Base-by-base conservation (phyloP, 2,329 filamentous ascomycete species). In the Colletotrichum spinosum region DNA sequence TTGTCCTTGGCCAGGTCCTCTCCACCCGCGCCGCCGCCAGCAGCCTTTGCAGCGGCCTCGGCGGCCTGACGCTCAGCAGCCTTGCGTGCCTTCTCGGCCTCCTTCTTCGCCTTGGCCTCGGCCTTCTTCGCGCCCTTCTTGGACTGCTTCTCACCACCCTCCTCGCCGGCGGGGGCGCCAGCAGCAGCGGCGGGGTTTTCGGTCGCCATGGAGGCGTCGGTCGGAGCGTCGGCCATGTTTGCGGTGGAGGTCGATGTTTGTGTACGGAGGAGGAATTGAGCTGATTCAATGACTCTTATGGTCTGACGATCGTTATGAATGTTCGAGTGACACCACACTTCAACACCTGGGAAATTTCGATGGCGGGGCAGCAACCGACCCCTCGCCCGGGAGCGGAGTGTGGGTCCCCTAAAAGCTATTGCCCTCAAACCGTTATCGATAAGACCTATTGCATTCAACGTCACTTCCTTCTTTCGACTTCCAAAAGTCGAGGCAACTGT, bases 91-190 rank as follows among this genome's bases (percentile, higher is more conserved):
- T 97, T 97, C 75, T 89, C 85, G 11, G 91, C 92, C 80, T 97
- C 94, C 77, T 95, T 94, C 81, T 94, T 94, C 35, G 94, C 92
- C 81, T 97, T 97, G 68, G 86, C 86, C 72, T 92, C 91, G 50
- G 92, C 90, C 83, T 97, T 97, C 83, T 97, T 97, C 69, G 91
- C 81, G 13, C 89, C 93, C 79, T 90, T 94, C 82, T 97, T 94
- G 67, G 90, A 93, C 46, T 66, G 57, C 46, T 61, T 56, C 60
- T 63, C 65, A 48, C 55, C 65, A 51, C 55, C 60, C 50, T 60
- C 65, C 17, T 68, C 73, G 25, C 70, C 71, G 37, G 69, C 73
- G 51, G 70, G 63, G 55, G 70, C 68, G 57, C 70, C 68, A 66
- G 69, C 65, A 44, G 70, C 60, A 65, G 70, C 67, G 58, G 71